These are phyloP conservation scores for Leptographium radiaticola DNA, from an alignment of 2,329 filamentous ascomycete species.

Conservation along the genomic window DNA sequence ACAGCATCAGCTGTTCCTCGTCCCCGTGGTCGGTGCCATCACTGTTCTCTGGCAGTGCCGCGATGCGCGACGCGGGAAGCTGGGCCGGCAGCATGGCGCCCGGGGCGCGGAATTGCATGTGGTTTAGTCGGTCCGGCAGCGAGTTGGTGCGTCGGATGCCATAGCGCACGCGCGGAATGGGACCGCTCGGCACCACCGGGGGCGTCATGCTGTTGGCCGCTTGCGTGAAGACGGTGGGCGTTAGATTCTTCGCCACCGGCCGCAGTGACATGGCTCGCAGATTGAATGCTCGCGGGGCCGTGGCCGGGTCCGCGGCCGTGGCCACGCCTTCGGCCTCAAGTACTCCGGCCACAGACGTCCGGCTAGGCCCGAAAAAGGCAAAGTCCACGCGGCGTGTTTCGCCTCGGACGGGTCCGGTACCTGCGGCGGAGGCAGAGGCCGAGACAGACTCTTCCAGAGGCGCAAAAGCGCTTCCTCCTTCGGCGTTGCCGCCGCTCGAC, in stretches of 20 bases:
- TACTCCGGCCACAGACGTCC: constrained; percentile 2
- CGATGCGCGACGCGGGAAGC: constrained; percentile 25
- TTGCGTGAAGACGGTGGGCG: constrained; percentile 56
- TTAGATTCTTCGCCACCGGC: constrained; percentile 52
- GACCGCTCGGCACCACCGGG: constrained; percentile 23
- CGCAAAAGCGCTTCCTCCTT: not conserved
- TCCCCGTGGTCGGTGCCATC: constrained; percentile 17
- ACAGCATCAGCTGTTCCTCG: constrained; percentile 25
- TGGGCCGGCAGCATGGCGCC: constrained; percentile 37
- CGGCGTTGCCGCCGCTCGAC: not conserved
- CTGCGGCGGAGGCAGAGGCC: not conserved
- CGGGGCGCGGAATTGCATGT: constrained; percentile 29
- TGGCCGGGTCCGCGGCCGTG: constrained; percentile 17
- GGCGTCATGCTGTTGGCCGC: constrained; percentile 18
- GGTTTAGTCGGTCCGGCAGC: constrained; percentile 54
- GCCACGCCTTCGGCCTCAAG: constrained; percentile 2
- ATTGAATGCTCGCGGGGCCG: constrained; percentile 35
- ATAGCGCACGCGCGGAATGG: constrained; percentile 43
- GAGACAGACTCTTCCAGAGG: not conserved
- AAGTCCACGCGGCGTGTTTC: constrained; percentile 30
- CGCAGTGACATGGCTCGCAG: constrained; percentile 48
- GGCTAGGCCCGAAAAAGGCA: constrained; percentile 18
- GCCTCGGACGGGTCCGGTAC: not conserved
- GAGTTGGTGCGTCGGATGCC: constrained; percentile 64
- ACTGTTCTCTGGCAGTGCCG: constrained; percentile 11